Base-by-base conservation (phyloP, 2,329 filamentous ascomycete species). In the Ascochyta rabiei region DNA sequence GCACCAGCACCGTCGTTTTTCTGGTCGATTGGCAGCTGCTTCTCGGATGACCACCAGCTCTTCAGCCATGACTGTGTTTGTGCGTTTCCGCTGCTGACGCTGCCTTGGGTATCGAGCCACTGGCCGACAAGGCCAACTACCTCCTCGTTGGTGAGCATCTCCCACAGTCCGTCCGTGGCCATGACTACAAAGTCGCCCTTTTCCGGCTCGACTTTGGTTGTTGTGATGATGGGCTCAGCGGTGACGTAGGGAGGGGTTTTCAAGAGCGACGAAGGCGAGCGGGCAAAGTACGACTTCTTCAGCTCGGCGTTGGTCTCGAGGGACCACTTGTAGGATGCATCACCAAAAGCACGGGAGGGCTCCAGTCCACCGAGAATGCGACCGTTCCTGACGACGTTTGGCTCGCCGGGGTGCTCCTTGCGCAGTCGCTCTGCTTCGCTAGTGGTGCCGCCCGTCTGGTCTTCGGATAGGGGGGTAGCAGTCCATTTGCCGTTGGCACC, bases 111-210 rank as follows among this genome's bases (percentile, higher is more conserved):
- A 74, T 99, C 95, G 42, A 99, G 86, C 95, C 95, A 99, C 75
- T 96, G 91, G 15, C 93, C 96, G 4, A 99, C 95, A 2, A 99
- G 85, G 0, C 95, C 95, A 45, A 99, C 90, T 1, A 97, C 95
- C 79, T 99, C 95, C 72, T 99, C 95, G 68, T 98, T 99, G 42
- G 91, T 97, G 58, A 99, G 82, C 95, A 98, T 98, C 77, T 99
- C 95, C 95, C 95, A 99, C 0, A 99, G 82, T 4, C 95, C 95
- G 72, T 99, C 95, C 0, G 95, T 97, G 19, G 95, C 95, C 82
- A 99, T 88, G 58, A 99, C 93, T 12, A 99, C 82, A 68, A 99
- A 99, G 72, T 99, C 95, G 40, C 93, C 93, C 59, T 90, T 90
- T 48, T 91, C 86, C 1, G 95, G 95, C 65, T 93, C 83, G 47